Evolutionary conservation across 352 stramenopile genomes (phyloP).

Genomic region (Globisporangium nodosum): DNA sequence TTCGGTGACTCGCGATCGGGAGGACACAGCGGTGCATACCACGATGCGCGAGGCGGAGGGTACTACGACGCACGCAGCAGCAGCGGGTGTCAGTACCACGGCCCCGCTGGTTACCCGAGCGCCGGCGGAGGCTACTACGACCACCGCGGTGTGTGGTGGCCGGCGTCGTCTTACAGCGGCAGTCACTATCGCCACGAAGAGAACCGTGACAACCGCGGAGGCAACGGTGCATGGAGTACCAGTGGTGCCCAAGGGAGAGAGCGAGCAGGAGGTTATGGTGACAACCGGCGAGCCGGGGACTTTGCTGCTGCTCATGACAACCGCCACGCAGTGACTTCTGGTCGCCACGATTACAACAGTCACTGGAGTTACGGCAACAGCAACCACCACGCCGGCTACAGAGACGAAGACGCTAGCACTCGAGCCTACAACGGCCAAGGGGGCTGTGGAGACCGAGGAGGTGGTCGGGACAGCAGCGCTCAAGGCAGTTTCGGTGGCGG

Average conservation of each 20-base stretch:
- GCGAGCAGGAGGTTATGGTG: too few relatives aligned
- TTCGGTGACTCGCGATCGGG: constrained; percentile 7
- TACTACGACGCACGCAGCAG: constrained; percentile 27
- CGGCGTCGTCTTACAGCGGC: background rate
- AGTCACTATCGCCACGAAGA: background rate
- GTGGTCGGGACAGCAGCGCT: constrained; percentile 5
- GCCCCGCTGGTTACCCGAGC: constrained; percentile 1
- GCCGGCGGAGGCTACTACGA: constrained; percentile 13
- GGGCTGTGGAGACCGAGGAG: constrained; percentile 3
- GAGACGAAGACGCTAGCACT: constrained; percentile 9
- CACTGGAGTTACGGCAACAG: constrained; percentile 15
- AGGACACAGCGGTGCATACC: constrained; percentile 22
- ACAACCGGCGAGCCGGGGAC: too few relatives aligned
- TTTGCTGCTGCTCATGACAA: constrained; percentile 3
- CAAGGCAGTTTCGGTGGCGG: constrained; percentile 3
- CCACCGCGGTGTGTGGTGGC: background rate
- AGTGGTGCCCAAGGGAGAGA: too few relatives aligned
- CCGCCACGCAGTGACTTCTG: too few relatives aligned
- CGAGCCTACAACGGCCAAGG: constrained; percentile 1
- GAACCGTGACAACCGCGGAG: background rate
- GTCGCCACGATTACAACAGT: background rate
- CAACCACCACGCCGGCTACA: constrained; percentile 7
- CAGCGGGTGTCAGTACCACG: background rate
- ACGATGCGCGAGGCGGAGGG: constrained; percentile 5
- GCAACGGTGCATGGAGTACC: too few relatives aligned